Evolutionary conservation across 345 rosid species (phyloP), one percentile per base, ranked within the genome.

Genomic region (Dovyalis caffra): DNA sequence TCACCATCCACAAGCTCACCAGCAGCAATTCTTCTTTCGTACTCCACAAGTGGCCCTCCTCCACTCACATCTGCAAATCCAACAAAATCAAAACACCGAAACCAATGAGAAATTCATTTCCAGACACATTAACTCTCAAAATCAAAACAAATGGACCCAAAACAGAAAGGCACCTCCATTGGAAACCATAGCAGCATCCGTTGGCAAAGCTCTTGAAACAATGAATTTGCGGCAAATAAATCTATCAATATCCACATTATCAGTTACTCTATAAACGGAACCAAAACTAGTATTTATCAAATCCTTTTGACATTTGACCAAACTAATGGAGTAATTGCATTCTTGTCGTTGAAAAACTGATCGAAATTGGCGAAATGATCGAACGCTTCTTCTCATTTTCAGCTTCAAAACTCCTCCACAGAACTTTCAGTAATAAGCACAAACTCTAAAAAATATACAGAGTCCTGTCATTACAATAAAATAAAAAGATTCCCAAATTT

Each of bases 1-100:
- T 95, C 99, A 66, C 98, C 98, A 82, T 90, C 97, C 78, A 87
- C 65, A 51, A 95, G 98, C 34, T 95, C 98, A 64, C 98, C 89
- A 0, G 83, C 85, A 57, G 83, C 87, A 76, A 93, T 90, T 81
- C 97, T 82, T 79, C 91, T 85, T 67, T 91, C 91, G 75, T 95
- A 95, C 90, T 93, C 99, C 57, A 91, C 89, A 31, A 90, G 86
- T 0, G 99, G 99, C 43, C 99, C 99, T 38, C 79, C 91, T 79
- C 75, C 81, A 33, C 64, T 82, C 72, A 63, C 81, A 71, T 89
- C 98, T 91, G 85, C 79, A 74, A 28, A 70, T 57, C 62, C 66
- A 56, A 23, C 35, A 26, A 38, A 79, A 77, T 8, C 32, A 7
- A 29, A 45, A 65, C 14, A 49, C 33, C 51, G 49, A 28, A 8